Evolutionary conservation across 2,329 filamentous ascomycete species (phyloP), one percentile per base, ranked within the genome.

Genomic region (Fusarium sp.): DNA sequence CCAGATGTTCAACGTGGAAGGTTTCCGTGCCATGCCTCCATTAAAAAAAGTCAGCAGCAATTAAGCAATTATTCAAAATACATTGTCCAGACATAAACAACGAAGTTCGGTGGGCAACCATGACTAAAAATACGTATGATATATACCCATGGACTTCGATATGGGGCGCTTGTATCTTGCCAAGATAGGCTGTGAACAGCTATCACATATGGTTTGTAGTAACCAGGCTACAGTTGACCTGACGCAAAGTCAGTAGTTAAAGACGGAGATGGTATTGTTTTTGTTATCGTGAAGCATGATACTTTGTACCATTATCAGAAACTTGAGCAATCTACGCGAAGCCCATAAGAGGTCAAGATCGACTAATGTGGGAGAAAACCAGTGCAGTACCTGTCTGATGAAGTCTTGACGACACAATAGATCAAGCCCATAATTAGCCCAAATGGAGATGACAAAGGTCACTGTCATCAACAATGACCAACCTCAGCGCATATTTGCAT

Each of bases 31-130:
- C n/a, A 29, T 18, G 10, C 27, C 14, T 31, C 10, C 9, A 18
- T 5, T 14, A 13, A 4, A 2, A n/a, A n/a, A 29, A n/a, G 4
- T 11, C 12, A n/a, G 18, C 8, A 6, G 18, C 22, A 5, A 18
- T 29, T 20, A 29, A 46, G 20, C 7, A 12, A 14, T 22, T n/a
- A 49, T 33, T 49, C 3, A 13, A 12, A 49, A 13, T 22, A n/a
- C 15, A 33, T 9, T 31, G 29, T 11, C 20, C 7, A 33, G 27
- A 27, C 11, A 35, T 10, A 33, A 25, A 18, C 15, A 25, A 18
- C n/a, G 17, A 35, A 35, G 22, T 25, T 18, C 22, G 15, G 33
- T 18, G 12, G 17, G 29, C 9, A 27, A 27, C 27, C 27, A 46
- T 35, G 15, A 7, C 15, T 11, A 13, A 50, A 14, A 52, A 50